Evolutionary conservation across 2,329 filamentous ascomycete genomes (phyloP).

Genomic region (Plectosphaerella plurivora): DNA sequence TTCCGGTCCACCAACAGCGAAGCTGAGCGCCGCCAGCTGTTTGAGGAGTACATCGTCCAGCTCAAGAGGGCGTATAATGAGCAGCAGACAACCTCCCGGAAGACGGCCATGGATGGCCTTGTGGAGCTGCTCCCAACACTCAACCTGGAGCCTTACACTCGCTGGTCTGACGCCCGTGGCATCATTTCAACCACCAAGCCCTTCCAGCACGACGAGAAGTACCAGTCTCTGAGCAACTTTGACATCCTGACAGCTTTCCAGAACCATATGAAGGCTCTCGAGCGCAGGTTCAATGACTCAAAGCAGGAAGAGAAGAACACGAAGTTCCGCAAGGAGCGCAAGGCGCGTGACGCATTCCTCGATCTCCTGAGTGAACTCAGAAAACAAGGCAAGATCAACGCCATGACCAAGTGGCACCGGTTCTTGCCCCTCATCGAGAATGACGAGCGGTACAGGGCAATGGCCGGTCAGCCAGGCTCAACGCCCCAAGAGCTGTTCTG

Average conservation of each 20-base stretch:
- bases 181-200: conserved; percentile 73
- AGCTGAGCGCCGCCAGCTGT: conserved; percentile 80
- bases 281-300: conserved; percentile 85
- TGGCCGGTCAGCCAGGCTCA: conserved; percentile 81
- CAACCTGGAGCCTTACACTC: conserved; percentile 85
- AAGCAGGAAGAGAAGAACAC: conserved; percentile 82
- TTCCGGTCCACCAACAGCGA: conserved; percentile 90
- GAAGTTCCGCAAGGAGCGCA: conserved; percentile 77
- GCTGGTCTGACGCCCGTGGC: conserved; percentile 86
- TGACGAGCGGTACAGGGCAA: conserved; percentile 77
- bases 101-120: conserved; percentile 80
- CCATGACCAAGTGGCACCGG: conserved; percentile 84
- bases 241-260: conserved; percentile 93
- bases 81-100: conserved; percentile 66
- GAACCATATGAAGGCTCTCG: conserved; percentile 88
- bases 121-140: conserved; percentile 73
- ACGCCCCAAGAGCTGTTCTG: conserved; percentile 90
- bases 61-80: conserved; percentile 79
- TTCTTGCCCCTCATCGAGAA: conserved; percentile 70
- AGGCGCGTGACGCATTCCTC: conserved; percentile 77
- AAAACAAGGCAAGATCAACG: conserved; percentile 75
- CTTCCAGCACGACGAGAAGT: conserved; percentile 79
- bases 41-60: conserved; percentile 86
- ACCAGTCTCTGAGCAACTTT: conserved; percentile 77
- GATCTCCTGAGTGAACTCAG: conserved; percentile 71